phyloP scores from a whole-genome alignment of 2,329 filamentous ascomycete genomes.

The Pseudogymnoascus sp. region DNA sequence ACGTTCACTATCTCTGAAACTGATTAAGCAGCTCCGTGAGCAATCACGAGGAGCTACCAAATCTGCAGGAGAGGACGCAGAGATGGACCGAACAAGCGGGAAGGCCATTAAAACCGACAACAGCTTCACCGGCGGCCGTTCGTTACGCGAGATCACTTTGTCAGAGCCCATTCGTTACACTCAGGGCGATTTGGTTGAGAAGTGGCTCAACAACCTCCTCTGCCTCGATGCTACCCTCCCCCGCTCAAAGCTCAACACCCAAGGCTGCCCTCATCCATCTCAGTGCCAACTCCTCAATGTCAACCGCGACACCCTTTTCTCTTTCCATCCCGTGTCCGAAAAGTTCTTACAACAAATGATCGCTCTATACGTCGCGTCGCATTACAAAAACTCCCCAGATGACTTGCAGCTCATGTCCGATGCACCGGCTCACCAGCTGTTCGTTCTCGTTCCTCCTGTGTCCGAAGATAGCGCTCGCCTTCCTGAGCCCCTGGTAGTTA shows the following conservation, averaged over 20 bases:
- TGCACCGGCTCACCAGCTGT: constrained; percentile 91
- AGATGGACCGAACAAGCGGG: constrained; percentile 74
- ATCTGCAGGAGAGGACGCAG: constrained; percentile 48
- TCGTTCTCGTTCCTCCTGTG: constrained; percentile 83
- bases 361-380: constrained; percentile 89
- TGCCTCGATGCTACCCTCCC: constrained; percentile 91
- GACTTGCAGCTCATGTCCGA: constrained; percentile 98
- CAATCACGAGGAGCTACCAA: constrained; percentile 66
- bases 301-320: constrained; percentile 96
- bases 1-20: constrained; percentile 85
- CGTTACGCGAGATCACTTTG: constrained; percentile 84
- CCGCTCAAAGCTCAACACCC: constrained; percentile 61
- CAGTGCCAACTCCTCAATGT: constrained; percentile 89
- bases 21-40: constrained; percentile 94
- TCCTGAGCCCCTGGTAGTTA: constrained; percentile 88
- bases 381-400: constrained; percentile 97
- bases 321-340: constrained; percentile 93
- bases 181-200: constrained; percentile 83
- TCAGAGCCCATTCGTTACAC: constrained; percentile 93
- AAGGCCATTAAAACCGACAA: constrained; percentile 59
- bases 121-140: constrained; percentile 58
- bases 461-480: constrained; percentile 69
- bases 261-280: constrained; percentile 82
- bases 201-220: constrained; percentile 90
- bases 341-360: constrained; percentile 98